Percentiles rank a stretch among this genome's conserved stretches.
Conservation (phyloP, 305 asterid genomes). For the Striga hermonthica region DNA sequence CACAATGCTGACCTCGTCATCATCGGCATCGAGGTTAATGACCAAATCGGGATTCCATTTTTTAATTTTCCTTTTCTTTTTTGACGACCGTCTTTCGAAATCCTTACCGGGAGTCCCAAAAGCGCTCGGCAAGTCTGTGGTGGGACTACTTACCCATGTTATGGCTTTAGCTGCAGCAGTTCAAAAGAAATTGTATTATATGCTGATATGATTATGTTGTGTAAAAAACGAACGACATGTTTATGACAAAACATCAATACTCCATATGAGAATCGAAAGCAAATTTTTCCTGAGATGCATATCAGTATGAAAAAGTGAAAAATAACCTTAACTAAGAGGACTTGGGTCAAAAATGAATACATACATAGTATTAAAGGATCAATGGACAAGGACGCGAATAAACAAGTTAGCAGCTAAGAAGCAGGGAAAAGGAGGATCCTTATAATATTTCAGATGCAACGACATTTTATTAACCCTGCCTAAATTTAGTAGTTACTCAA, state of each 20-base stretch:
- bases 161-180: slow-evolving; percentile 45
- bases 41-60: slow-evolving; percentile 30
- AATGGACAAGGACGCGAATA: too few species aligned
- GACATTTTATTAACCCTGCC: too few species aligned
- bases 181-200: slow-evolving; percentile 9
- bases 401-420: too few species aligned
- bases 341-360: not conserved
- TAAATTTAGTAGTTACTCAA: too few species aligned
- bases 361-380: too few species aligned
- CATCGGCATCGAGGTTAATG: slow-evolving; percentile 1
- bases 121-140: slow-evolving; percentile 48
- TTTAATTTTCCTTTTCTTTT: slow-evolving; percentile 42
- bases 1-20: slow-evolving; percentile 29
- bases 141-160: slow-evolving; percentile 45
- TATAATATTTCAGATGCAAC: too few species aligned
- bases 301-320: not conserved
- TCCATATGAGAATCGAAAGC: not conserved
- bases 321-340: not conserved
- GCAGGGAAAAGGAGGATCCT: too few species aligned
- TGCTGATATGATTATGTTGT: not conserved
- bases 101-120: slow-evolving; percentile 23
- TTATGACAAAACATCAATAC: slow-evolving; percentile 12
- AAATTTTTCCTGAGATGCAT: not conserved
- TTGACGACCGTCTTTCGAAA: slow-evolving; percentile 35
- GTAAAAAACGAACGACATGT: not conserved